Evolutionary conservation across 805 yeast species (phyloP).

Genomic region (Suhomyces vadensis): DNA sequence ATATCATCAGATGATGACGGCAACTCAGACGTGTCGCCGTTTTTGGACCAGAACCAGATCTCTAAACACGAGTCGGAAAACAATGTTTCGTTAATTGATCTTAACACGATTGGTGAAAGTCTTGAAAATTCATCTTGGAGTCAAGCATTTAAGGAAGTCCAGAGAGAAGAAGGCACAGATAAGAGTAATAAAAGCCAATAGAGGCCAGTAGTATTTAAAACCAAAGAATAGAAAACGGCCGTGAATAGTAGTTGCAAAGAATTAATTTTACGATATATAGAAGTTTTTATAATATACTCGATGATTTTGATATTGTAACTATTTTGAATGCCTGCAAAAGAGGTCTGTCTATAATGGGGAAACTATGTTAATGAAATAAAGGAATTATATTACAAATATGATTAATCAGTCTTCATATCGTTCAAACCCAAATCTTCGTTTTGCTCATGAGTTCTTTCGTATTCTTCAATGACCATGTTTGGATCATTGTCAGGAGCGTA

Average conservation of each 20-base stretch:
- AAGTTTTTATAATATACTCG: no score
- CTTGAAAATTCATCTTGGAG: slow-evolving; percentile 29
- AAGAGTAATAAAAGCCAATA: neutral
- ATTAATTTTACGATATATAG: no score
- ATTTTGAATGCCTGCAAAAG: no score
- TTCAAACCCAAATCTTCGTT: slow-evolving; percentile 88
- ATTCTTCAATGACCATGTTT: slow-evolving; percentile 87
- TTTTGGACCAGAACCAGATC: slow-evolving; percentile 8
- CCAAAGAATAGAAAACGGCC: no score
- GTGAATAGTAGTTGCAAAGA: no score
- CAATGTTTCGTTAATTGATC: slow-evolving; percentile 19
- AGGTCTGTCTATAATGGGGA: no score
- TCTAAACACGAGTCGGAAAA: slow-evolving; percentile 5
- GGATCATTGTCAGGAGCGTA: slow-evolving; percentile 99
- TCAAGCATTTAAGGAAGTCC: slow-evolving; percentile 24
- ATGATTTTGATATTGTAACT: no score
- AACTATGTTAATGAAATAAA: no score
- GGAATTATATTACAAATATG: no score
- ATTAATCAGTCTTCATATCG: slow-evolving; percentile 44
- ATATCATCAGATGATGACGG: slow-evolving; percentile 4
- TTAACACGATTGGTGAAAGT: slow-evolving; percentile 25
- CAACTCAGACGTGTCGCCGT: slow-evolving; percentile 17
- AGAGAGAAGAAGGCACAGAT: slow-evolving; percentile 3
- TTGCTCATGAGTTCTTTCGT: slow-evolving; percentile 83
- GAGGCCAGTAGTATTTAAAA: no score